Percentiles rank a stretch among this genome's conserved stretches.
These are phyloP conservation scores for Amanita molliuscula DNA, from an alignment of 768 basidiomycete genomes.

Conservation along the genomic window DNA sequence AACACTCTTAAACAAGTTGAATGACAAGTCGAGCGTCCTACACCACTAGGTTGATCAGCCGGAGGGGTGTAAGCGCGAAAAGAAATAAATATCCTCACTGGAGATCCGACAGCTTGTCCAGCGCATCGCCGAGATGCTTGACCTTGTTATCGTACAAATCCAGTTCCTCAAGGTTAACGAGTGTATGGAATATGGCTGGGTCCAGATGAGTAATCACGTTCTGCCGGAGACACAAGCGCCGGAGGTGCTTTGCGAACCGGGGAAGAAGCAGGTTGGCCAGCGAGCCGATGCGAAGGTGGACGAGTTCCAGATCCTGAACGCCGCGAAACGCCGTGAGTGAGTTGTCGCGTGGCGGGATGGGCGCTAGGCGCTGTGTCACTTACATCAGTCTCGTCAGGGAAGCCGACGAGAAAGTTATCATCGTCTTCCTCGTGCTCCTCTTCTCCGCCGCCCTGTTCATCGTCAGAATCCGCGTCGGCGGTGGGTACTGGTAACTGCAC, in stretches of 20 bases:
- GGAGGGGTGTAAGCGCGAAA: not conserved
- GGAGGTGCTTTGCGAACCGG: slow-evolving; percentile 62
- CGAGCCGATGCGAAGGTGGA: slow-evolving; percentile 69
- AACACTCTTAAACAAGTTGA: slow-evolving; percentile 75
- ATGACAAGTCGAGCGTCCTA: slow-evolving; percentile 87
- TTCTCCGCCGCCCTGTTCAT: slow-evolving; percentile 37
- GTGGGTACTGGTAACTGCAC: slow-evolving; percentile 14
- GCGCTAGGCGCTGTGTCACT: slow-evolving; percentile 12
- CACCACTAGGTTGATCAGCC: slow-evolving; percentile 1
- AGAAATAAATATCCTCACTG: slow-evolving; percentile 29
- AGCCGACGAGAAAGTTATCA: slow-evolving; percentile 63
- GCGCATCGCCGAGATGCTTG: slow-evolving; percentile 57
- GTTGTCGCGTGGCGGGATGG: not conserved
- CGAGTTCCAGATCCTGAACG: slow-evolving; percentile 76
- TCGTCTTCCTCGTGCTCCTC: slow-evolving; percentile 39
- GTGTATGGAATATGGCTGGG: slow-evolving; percentile 53
- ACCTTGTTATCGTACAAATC: slow-evolving; percentile 96
- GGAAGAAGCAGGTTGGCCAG: slow-evolving; percentile 57
- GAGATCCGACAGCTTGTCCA: slow-evolving; percentile 47
- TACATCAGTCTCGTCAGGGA: slow-evolving; percentile 82
- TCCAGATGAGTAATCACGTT: slow-evolving; percentile 71
- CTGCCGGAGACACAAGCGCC: slow-evolving; percentile 75
- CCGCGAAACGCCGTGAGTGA: slow-evolving; percentile 3
- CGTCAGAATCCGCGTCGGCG: slow-evolving; percentile 28
- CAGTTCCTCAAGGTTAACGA: slow-evolving; percentile 73